phyloP scores from a whole-genome alignment of 1,139 yeast genomes.

The Taphrina betulina region DNA sequence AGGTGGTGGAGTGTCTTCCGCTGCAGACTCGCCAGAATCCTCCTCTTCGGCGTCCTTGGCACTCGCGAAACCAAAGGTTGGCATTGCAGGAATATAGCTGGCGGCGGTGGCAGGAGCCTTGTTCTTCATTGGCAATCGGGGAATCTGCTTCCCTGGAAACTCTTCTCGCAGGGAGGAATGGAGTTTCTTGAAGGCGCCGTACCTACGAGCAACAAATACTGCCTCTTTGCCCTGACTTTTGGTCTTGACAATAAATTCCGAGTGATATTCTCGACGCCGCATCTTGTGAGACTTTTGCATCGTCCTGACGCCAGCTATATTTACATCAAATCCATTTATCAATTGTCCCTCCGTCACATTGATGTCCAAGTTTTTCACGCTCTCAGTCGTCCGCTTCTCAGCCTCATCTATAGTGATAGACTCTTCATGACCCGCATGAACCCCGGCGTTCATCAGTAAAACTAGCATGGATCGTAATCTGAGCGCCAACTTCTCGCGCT shows the following conservation, averaged over 20 bases:
- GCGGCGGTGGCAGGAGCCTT: constrained; percentile 42
- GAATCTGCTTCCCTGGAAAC: constrained; percentile 71
- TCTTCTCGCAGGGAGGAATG: constrained; percentile 53
- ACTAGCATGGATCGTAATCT: constrained; percentile 63
- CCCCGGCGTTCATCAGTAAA: constrained; percentile 70
- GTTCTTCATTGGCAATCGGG: constrained; percentile 62
- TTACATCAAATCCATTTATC: constrained; percentile 60
- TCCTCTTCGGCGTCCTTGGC: constrained; percentile 6
- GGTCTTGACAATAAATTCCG: constrained; percentile 44
- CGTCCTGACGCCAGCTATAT: constrained; percentile 60
- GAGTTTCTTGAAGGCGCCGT: constrained; percentile 62
- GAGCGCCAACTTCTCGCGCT: constrained; percentile 62
- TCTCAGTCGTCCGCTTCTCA: constrained; percentile 37
- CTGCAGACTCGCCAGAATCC: constrained; percentile 28
- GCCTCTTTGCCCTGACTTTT: constrained; percentile 39
- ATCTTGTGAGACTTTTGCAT: constrained; percentile 35
- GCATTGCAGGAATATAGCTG: constrained; percentile 26
- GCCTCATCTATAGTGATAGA: constrained; percentile 25
- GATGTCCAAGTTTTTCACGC: constrained; percentile 34
- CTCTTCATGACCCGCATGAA: constrained; percentile 52
- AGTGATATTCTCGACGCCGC: constrained; percentile 39
- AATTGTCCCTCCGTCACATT: constrained; percentile 37
- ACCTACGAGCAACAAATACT: constrained; percentile 60
- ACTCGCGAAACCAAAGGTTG: constrained; percentile 15
- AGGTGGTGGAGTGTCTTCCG: constrained; percentile 10